Percentiles rank a stretch among this genome's conserved stretches.
Conservation (phyloP, 257 asterid genomes). For the Verbascum thapsus region DNA sequence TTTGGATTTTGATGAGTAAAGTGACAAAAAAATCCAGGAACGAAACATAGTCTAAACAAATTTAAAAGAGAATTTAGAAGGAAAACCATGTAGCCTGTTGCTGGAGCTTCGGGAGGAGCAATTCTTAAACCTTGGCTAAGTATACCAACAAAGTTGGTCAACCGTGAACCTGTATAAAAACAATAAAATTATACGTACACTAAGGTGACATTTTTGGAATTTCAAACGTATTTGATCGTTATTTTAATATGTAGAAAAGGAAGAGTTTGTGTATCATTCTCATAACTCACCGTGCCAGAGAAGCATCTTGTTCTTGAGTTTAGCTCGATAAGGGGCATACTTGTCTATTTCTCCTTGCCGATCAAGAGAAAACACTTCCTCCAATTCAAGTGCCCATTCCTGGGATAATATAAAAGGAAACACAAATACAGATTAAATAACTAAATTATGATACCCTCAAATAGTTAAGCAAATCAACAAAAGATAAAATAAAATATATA, state of each 20-base stretch:
- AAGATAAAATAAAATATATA: too few relatives aligned
- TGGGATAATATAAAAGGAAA: conserved; percentile 29
- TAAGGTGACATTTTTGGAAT: too few relatives aligned
- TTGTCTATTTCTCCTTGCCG: conserved; percentile 86
- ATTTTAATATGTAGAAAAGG: background rate
- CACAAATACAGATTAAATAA: background rate
- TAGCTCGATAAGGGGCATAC: conserved; percentile 69
- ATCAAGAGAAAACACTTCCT: conserved; percentile 87
- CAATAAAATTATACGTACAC: too few relatives aligned
- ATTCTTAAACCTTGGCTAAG: conserved; percentile 96
- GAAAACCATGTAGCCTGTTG: conserved; percentile 96
- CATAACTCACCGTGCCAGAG: conserved; percentile 88
- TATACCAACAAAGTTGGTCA: conserved; percentile 95
- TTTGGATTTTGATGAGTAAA: too few relatives aligned
- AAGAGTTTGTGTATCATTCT: conserved; percentile 20
- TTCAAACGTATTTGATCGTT: background rate
- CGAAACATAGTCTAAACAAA: background rate
- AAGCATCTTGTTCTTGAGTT: conserved; percentile 91
- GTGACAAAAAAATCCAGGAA: too few relatives aligned
- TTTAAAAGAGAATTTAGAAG: conserved; percentile 20
- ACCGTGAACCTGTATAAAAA: conserved; percentile 76
- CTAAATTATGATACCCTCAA: too few relatives aligned
- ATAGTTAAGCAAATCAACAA: too few relatives aligned
- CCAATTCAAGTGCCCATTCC: conserved; percentile 95
- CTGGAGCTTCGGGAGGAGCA: conserved; percentile 99